A percentile compares a stretch with the other conserved stretches of the same genome.
phyloP scores from a whole-genome alignment of 495 filamentous ascomycete genomes.

The Clohesyomyces aquaticus region DNA sequence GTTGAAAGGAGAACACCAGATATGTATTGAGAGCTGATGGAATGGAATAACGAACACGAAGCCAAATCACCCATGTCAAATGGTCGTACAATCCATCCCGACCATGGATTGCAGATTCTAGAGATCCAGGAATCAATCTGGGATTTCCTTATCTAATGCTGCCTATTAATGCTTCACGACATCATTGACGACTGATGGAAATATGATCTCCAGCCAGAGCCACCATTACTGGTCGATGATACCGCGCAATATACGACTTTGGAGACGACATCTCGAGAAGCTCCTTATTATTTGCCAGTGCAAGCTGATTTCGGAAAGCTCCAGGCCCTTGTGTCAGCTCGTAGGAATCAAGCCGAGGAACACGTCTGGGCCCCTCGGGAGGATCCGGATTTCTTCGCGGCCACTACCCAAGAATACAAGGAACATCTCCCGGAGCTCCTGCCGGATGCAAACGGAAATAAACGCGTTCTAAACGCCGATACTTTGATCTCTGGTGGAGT shows the following conservation, averaged over 20 bases:
- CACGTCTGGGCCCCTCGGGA: slow-evolving; percentile 57
- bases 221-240: slow-evolving; percentile 11
- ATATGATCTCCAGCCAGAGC: slow-evolving; percentile 43
- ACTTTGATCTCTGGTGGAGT: slow-evolving; percentile 17
- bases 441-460: slow-evolving; percentile 41
- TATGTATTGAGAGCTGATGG: not conserved
- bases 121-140: slow-evolving; percentile 53
- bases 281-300: slow-evolving; percentile 52
- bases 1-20: not conserved
- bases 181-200: slow-evolving; percentile 25
- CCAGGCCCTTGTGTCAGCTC: slow-evolving; percentile 47
- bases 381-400: slow-evolving; percentile 57
- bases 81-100: not conserved
- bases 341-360: slow-evolving; percentile 49
- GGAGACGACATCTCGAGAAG: slow-evolving; percentile 48
- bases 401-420: slow-evolving; percentile 40
- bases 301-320: slow-evolving; percentile 50
- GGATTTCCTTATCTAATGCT: slow-evolving; percentile 51
- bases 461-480: slow-evolving; percentile 39
- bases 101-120: slow-evolving; percentile 34
- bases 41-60: not conserved
- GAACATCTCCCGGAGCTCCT: slow-evolving; percentile 52
- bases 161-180: slow-evolving; percentile 51
- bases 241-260: slow-evolving; percentile 37
- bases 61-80: not conserved